phyloP scores from a whole-genome alignment of 345 rosid genomes.

The Lepidium africanum region DNA sequence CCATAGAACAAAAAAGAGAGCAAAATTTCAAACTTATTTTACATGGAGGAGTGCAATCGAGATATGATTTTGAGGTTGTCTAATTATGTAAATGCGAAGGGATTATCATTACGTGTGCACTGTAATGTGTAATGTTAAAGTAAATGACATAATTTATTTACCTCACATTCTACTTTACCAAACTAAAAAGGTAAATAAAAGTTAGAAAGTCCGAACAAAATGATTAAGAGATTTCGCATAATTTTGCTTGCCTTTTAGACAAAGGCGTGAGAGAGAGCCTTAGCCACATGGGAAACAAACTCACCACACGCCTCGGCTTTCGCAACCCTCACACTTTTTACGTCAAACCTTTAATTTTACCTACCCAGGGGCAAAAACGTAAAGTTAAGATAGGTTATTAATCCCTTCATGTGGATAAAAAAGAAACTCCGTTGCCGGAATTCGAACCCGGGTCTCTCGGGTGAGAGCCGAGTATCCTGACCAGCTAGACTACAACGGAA shows the following conservation, averaged over 20 bases:
- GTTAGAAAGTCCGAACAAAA: conserved; percentile 10
- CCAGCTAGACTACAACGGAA: conserved; percentile 44
- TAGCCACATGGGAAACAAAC: conserved; percentile 22
- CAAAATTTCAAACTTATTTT: background rate
- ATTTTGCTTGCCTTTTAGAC: conserved; percentile 24
- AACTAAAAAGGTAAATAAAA: background rate
- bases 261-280: conserved; percentile 22
- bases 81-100: background rate
- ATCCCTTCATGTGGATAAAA: background rate
- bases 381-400: background rate
- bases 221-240: conserved; percentile 19
- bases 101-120: background rate
- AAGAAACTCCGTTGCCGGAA: conserved; percentile 49
- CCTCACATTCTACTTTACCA: background rate
- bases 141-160: conserved; percentile 5
- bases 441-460: conserved; percentile 58
- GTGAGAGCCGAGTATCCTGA: conserved; percentile 76
- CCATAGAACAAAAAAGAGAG: background rate
- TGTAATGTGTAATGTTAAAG: background rate
- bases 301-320: conserved; percentile 27
- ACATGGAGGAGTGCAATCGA: background rate
- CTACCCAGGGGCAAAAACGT: background rate
- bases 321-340: conserved; percentile 21
- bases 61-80: background rate
- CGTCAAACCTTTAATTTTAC: background rate